phyloP scores from a whole-genome alignment of 768 basidiomycete genomes.

The Russula earlei region DNA sequence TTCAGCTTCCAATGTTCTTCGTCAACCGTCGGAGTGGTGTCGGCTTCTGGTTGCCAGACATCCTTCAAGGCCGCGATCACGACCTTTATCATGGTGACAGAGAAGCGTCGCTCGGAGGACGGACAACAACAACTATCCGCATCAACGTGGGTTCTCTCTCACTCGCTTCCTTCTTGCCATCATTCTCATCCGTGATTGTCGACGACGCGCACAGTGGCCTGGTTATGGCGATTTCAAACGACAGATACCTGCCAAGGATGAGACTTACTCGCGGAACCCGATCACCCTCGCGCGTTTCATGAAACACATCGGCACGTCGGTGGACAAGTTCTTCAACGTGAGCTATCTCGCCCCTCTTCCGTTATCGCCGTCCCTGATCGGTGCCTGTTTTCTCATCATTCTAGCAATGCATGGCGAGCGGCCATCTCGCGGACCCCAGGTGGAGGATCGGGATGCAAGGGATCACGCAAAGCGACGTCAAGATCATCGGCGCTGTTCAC shows the following conservation, averaged over 20 bases:
- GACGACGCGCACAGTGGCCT: neutral
- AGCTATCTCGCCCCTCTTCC: neutral
- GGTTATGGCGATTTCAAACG: neutral
- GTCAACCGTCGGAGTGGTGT: neutral
- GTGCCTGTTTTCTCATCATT: too few species aligned
- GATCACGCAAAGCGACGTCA: neutral
- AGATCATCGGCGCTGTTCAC: slow-evolving; percentile 6
- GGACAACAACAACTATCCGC: neutral
- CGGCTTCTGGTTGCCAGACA: slow-evolving; percentile 2
- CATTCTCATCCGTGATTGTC: neutral
- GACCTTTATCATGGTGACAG: neutral
- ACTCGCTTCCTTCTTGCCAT: neutral
- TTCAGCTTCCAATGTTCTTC: slow-evolving; percentile 5
- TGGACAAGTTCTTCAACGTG: slow-evolving; percentile 5
- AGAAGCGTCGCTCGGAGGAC: neutral
- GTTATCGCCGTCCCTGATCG: neutral
- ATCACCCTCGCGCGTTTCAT: slow-evolving; percentile 6
- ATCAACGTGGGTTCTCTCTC: neutral
- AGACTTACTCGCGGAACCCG: neutral
- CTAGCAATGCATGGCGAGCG: neutral
- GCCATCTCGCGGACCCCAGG: neutral
- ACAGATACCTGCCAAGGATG: slow-evolving; percentile 1
- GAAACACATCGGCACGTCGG: slow-evolving; percentile 4
- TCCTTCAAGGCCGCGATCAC: slow-evolving; percentile 2
- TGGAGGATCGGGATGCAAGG: neutral